Base-by-base conservation (phyloP, 2,329 filamentous ascomycete genomes). In the Sclerotinia subarctica region DNA sequence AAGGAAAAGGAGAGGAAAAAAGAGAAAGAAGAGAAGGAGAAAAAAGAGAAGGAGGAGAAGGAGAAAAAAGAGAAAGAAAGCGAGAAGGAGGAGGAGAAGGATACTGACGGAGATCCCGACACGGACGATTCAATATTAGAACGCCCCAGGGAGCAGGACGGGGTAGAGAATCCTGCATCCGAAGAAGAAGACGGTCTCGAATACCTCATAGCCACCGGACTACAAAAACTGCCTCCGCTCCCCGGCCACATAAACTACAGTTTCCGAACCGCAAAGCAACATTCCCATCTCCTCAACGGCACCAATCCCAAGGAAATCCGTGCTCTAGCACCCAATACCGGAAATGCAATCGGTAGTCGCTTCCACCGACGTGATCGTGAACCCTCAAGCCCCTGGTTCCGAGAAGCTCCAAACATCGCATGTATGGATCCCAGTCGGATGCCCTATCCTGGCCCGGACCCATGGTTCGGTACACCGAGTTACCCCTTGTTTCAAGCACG, bases 401-500 rank as follows among this genome's bases (percentile, higher is more conserved):
- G 11, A 7, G 0, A 26, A 10, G 59, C 59, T 2, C 59, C 46
- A 13, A 19, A 58, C 3, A 44, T 44, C 7, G 21, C 53, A n/a
- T 3, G 5, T 5, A 2, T 44, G 6, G 2, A 38, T 17, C 59
- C 59, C 2, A 3, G 10, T 0, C 46, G 59, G 1, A 7, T 0
- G 0, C 21, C 59, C 0, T 62, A 62, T 10, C 46, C 59, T 0
- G 59, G 59, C 11, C 59, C 59, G 1, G 2, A 1, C 2, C 29
- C 59, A 15, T 7, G 6, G 13, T 6, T 62, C 3, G n/a, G 32
- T 6, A 10, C 3, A 5, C 5, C 29, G 0, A 0, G 4, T 5
- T 5, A 4, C 3, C 26, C 42, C 21, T 42, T 42, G 6, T 19
- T 7, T 32, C 26, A 26, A 32, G 26, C 26, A 21, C 32, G 32